Conservation (phyloP, 2,329 filamentous ascomycete genomes). For the Fusarium caatingaense region DNA sequence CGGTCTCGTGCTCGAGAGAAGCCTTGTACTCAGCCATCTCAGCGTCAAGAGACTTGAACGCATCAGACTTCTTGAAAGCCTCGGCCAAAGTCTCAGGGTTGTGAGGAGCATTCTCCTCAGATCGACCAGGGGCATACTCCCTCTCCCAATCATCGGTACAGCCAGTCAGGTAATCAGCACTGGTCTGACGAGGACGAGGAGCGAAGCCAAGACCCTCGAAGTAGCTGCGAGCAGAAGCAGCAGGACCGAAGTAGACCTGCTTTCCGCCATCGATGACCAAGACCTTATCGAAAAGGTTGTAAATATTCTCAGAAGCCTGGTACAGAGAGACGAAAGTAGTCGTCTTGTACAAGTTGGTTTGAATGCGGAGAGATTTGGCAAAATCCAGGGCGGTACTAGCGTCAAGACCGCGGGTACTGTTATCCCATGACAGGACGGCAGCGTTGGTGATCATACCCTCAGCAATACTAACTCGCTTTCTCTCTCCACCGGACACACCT, state of each 20-base stretch:
- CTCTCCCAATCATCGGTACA: constrained; percentile 88
- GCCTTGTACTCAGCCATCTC: constrained; percentile 78
- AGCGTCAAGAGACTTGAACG: constrained; percentile 64
- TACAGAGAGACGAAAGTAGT: constrained; percentile 89
- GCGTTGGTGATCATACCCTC: constrained; percentile 84
- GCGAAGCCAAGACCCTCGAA: constrained; percentile 83
- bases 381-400: constrained; percentile 76
- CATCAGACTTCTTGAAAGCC: constrained; percentile 75
- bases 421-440: constrained; percentile 80
- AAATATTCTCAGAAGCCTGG: constrained; percentile 86
- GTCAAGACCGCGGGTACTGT: constrained; percentile 76
- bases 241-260: constrained; percentile 80
- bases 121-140: constrained; percentile 76
- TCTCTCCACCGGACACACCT: constrained; percentile 79
- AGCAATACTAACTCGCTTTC: constrained; percentile 78
- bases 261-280: constrained; percentile 81
- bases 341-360: constrained; percentile 86
- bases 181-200: constrained; percentile 80
- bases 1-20: constrained; percentile 71
- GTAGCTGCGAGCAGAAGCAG: constrained; percentile 74
- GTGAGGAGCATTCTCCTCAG: constrained; percentile 74
- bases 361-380: constrained; percentile 76
- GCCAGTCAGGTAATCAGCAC: constrained; percentile 83
- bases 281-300: constrained; percentile 84
- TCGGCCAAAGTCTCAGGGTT: constrained; percentile 73